phyloP scores from a whole-genome alignment of 306 rosid species.

The Vicia villosa region DNA sequence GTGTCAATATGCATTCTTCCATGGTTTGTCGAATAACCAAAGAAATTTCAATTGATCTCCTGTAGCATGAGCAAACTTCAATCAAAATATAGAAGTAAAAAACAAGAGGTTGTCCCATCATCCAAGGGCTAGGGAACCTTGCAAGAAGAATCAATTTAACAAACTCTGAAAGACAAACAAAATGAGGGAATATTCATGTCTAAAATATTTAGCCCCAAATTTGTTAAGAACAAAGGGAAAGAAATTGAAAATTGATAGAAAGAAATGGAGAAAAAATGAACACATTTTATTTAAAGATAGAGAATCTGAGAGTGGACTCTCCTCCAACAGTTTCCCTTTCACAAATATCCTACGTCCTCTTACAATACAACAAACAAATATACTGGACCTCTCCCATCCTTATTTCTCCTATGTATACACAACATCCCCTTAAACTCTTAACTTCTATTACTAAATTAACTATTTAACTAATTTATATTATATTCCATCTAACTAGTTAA shows the following conservation, averaged over 20 bases:
- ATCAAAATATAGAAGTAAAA: slow-evolving; percentile 23
- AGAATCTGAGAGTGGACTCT: background rate
- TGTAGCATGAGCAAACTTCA: slow-evolving; percentile 42
- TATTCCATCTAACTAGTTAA: background rate
- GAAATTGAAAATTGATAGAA: background rate
- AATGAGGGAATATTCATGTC: background rate
- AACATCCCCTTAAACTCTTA: background rate
- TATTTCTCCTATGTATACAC: background rate
- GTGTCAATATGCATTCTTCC: slow-evolving; percentile 85
- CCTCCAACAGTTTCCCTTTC: background rate
- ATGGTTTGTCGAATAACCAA: slow-evolving; percentile 87
- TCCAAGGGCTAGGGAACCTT: slow-evolving; percentile 20
- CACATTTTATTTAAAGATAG: background rate
- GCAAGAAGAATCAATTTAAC: no score
- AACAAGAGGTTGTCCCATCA: slow-evolving; percentile 5
- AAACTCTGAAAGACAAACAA: no score
- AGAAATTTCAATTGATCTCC: slow-evolving; percentile 95
- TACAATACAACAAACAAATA: background rate
- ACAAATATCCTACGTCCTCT: background rate
- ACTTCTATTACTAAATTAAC: background rate
- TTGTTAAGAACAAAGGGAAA: background rate
- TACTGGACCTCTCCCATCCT: background rate
- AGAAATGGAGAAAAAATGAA: background rate
- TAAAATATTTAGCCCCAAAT: background rate
- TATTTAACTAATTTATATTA: background rate